Evolutionary conservation across 2,329 filamentous ascomycete genomes (phyloP), one percentile per base, ranked within the genome.

Genomic region (Fusarium vanettenii): DNA sequence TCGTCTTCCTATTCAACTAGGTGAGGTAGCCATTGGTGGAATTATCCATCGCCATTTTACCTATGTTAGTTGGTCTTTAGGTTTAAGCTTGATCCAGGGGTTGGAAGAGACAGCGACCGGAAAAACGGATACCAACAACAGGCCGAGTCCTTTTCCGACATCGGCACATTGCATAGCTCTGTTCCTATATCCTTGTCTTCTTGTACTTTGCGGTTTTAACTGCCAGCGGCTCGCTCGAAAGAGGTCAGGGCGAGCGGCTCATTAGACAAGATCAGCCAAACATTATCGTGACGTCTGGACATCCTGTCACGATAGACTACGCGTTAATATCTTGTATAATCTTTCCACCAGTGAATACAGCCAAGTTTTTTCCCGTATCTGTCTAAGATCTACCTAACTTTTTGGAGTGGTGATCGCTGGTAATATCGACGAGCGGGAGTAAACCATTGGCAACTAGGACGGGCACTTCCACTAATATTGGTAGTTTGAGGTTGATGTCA

Each of bases 91-190:
- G 48, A 52, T 52, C 16, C 7, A 52, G 48, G 48, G 48, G 27
- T 52, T 52, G 27, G 18, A 18, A 52, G 9, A 5, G 27, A n/a
- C 18, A n/a, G 18, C 16, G 10, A 10, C 37, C 57, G 57, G 57
- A 60, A 60, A 60, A 60, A n/a, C 57, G 57, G 57, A 60, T 60
- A 59, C 37, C 16, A 59, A 27, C 52, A 22, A 33, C 13, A 22
- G 22, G 56, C 20, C 35, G 14, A 41, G 37, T n/a, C 57, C 57
- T 60, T 60, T 60, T 60, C 57, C 57, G 57, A 60, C 22, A 52
- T 52, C 48, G 48, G 48, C 8, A 16, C 20, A 48, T 48, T 48
- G 43, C 5, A 18, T 18, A 5, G 22, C 14, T 18, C 1, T 48
- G 14, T 18, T 27, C 2, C 14, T 48, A 25, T 48, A 48, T 48